Percentiles rank a stretch among this genome's conserved stretches.
Conservation (phyloP, 441 rosid species). For the Gossypium laxum region DNA sequence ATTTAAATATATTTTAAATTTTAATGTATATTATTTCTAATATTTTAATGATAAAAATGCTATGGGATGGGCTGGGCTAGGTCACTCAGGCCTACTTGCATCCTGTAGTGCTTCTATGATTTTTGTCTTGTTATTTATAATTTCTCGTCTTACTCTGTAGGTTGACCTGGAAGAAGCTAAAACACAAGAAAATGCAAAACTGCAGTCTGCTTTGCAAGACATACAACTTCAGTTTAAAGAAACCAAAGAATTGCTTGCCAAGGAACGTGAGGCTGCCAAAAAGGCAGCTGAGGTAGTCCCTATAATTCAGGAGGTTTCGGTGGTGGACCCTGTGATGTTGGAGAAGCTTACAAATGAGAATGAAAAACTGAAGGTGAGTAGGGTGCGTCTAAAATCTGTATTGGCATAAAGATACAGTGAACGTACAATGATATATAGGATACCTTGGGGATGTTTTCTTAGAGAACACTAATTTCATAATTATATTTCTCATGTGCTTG, state of each 20-base stretch:
- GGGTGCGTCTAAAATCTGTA: slow-evolving; percentile 8
- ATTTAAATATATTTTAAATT: background rate
- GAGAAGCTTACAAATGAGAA: slow-evolving; percentile 68
- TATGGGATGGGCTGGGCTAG: background rate
- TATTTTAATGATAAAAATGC: background rate
- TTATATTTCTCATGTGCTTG: background rate
- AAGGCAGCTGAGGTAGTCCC: slow-evolving; percentile 54
- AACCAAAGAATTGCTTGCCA: slow-evolving; percentile 61
- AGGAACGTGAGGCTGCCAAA: slow-evolving; percentile 69
- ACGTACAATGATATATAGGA: background rate
- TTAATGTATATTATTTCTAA: background rate
- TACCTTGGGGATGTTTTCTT: slow-evolving; percentile 12
- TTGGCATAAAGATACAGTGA: background rate
- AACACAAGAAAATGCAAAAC: slow-evolving; percentile 74
- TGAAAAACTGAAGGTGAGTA: slow-evolving; percentile 78
- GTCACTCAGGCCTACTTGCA: background rate
- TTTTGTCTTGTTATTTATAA: slow-evolving; percentile 9
- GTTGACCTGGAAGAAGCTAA: slow-evolving; percentile 87
- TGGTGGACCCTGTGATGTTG: slow-evolving; percentile 52
- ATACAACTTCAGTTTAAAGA: slow-evolving; percentile 64
- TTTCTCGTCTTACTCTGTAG: slow-evolving; percentile 30
- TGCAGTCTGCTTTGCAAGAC: slow-evolving; percentile 71
- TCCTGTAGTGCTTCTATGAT: slow-evolving; percentile 8
- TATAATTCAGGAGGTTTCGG: slow-evolving; percentile 76
- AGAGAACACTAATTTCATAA: background rate